Base-by-base conservation (phyloP, 2,329 filamentous ascomycete genomes). In the Teratosphaeria epicoccoides region DNA sequence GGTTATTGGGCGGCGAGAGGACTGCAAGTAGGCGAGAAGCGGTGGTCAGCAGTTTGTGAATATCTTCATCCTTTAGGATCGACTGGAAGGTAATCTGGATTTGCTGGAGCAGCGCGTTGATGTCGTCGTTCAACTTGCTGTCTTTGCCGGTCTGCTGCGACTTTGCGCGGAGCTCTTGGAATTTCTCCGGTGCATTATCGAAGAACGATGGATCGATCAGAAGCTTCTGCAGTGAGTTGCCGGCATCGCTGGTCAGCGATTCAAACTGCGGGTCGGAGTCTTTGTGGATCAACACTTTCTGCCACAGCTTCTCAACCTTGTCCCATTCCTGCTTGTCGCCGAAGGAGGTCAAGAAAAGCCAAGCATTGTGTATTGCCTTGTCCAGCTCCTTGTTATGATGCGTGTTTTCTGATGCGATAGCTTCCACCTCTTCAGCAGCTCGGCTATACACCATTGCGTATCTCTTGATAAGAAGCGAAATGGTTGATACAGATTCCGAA, bases 141-240 rank as follows among this genome's bases (percentile, higher is more conserved):
- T 85, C 81, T 0, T 76, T 76, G 1, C 82, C 80, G 1, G 88
- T 68, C 50, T 75, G 70, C 43, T 75, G 72, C 4, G 77, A 74
- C 62, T 81, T 80, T 45, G 75, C 71, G 49, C 76, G 75, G 6
- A 84, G 71, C 54, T 82, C 76, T 44, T 79, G 70, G 50, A 84
- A 75, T 55, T 85, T 81, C 55, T 83, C 79, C 4, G 85, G 81
- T 0, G 82, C 82, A 37, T 87, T 77, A 46, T 90, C 85, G 61
- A 94, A 87, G 69, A 95, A 96, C 3, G 83, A 79, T 0, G 91
- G 90, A 55, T 96, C 86, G 0, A 83, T 93, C 43, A 97, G 73
- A 66, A 96, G 83, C 56, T 85, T 83, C 63, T 95, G 85, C 4
- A 95, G 68, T 3, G 86, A 80, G 50, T 83, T 80, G 10, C 85